These are phyloP conservation scores for Brassica nigra DNA, from an alignment of 345 rosid species.

Conservation along the genomic window DNA sequence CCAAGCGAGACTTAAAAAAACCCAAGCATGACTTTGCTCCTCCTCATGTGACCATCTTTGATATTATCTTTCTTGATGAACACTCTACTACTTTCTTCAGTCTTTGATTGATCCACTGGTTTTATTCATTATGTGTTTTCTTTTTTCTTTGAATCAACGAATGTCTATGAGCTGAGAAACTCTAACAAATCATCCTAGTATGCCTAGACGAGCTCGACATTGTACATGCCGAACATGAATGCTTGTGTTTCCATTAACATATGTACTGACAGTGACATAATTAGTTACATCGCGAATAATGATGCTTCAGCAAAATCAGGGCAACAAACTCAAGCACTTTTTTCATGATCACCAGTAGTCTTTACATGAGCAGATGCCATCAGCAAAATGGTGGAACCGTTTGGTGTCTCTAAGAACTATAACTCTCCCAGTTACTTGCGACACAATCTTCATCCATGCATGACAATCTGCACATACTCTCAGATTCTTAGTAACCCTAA, in stretches of 20 bases:
- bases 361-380: constrained; percentile 60
- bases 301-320: constrained; percentile 57
- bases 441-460: constrained; percentile 49
- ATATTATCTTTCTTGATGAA: neutral
- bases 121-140: neutral
- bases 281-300: constrained; percentile 53
- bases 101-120: neutral
- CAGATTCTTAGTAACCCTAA: constrained; percentile 62
- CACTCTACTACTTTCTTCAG: neutral
- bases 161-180: neutral
- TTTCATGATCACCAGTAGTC: constrained; percentile 56
- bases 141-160: neutral
- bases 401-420: constrained; percentile 66
- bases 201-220: neutral
- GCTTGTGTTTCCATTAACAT: constrained; percentile 6
- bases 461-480: constrained; percentile 65
- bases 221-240: constrained; percentile 3
- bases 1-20: neutral
- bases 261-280: constrained; percentile 18
- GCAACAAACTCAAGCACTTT: constrained; percentile 63
- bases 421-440: constrained; percentile 43
- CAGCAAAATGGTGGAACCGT: constrained; percentile 60
- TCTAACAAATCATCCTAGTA: neutral
- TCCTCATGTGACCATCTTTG: neutral
- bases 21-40: neutral